phyloP scores from a whole-genome alignment of 2,329 filamentous ascomycete species.

The Dactylellina parvicollis region DNA sequence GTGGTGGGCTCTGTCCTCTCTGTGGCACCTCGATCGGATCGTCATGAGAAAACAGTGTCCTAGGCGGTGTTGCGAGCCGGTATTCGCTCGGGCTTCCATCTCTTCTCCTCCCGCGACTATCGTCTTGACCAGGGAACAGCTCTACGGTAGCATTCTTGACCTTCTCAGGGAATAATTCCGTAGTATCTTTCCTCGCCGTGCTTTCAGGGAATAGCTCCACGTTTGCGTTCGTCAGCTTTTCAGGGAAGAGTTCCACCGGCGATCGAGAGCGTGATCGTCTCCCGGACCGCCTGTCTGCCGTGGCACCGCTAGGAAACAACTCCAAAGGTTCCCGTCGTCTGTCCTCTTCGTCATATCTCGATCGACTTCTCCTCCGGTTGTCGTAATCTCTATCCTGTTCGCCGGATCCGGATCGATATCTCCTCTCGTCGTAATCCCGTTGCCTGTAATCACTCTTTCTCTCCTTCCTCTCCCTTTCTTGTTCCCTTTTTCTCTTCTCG shows the following conservation, averaged over 20 bases:
- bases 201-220: slow-evolving; percentile 46
- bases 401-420: slow-evolving; percentile 57
- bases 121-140: slow-evolving; percentile 52
- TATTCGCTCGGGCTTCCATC: slow-evolving; percentile 22
- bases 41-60: slow-evolving; percentile 45
- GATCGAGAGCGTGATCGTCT: slow-evolving; percentile 51
- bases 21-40: slow-evolving; percentile 39
- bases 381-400: slow-evolving; percentile 64
- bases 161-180: slow-evolving; percentile 45
- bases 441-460: slow-evolving; percentile 71
- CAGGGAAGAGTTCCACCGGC: slow-evolving; percentile 56
- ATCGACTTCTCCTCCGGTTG: slow-evolving; percentile 60
- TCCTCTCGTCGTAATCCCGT: slow-evolving; percentile 63
- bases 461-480: slow-evolving; percentile 61
- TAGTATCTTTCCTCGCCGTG: slow-evolving; percentile 6
- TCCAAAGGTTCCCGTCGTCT: slow-evolving; percentile 35
- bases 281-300: slow-evolving; percentile 18
- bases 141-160: slow-evolving; percentile 46
- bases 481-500: slow-evolving; percentile 67
- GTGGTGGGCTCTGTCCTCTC: slow-evolving; percentile 41
- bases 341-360: slow-evolving; percentile 65
- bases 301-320: slow-evolving; percentile 30
- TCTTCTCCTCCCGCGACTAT: slow-evolving; percentile 10
- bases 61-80: slow-evolving; percentile 18
- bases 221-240: slow-evolving; percentile 24